Conservation (phyloP, 345 rosid genomes). For the Geranium rotundifolium region DNA sequence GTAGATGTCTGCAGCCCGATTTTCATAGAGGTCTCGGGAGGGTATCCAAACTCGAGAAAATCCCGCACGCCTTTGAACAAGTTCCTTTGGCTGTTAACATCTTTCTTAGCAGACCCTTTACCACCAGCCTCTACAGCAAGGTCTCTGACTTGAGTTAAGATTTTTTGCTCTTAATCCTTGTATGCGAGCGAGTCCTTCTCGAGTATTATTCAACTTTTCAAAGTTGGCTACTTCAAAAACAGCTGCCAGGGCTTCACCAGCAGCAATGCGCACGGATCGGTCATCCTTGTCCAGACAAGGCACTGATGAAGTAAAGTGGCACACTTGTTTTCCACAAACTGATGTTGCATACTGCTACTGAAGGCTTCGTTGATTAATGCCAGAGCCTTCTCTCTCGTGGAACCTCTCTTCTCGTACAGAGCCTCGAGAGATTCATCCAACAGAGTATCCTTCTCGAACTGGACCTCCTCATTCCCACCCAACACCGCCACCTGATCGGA, state of each 20-base stretch:
- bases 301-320: no score
- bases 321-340: no score
- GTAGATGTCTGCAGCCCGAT: constrained; percentile 57
- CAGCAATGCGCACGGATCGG: constrained; percentile 77
- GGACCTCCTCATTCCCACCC: constrained; percentile 45
- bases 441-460: constrained; percentile 46
- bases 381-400: no score
- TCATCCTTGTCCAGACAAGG: constrained; percentile 55
- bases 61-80: constrained; percentile 70
- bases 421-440: constrained; percentile 80
- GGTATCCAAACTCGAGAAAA: constrained; percentile 57
- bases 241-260: constrained; percentile 83
- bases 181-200: constrained; percentile 34
- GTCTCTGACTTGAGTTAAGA: constrained; percentile 54
- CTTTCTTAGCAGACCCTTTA: constrained; percentile 87
- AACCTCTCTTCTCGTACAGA: constrained; percentile 45
- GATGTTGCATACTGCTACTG: no score
- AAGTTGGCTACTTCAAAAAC: constrained; percentile 64
- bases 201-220: constrained; percentile 51
- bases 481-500: constrained; percentile 42
- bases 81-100: constrained; percentile 74
- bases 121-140: constrained; percentile 90
- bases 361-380: no score
- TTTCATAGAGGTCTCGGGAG: constrained; percentile 56
- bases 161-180: constrained; percentile 60